Evolutionary conservation across 805 yeast species (phyloP), one percentile per base, ranked within the genome.

Genomic region (Yarrowia hollandica): DNA sequence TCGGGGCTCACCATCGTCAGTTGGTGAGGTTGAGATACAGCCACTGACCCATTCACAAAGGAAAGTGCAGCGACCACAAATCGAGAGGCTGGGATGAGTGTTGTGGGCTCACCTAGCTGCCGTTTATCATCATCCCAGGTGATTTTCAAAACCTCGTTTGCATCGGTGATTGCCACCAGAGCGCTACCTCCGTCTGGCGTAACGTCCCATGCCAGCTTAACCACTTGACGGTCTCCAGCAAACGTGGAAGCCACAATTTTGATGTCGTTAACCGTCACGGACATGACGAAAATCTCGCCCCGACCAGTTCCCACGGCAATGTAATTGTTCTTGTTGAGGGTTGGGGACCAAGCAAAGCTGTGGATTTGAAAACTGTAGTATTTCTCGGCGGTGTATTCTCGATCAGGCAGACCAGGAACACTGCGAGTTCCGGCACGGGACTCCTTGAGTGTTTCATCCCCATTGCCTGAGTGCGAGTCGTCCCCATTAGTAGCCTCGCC

Each of bases 301-400:
- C 30, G 10, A 2, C 39, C 55, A 0, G 38, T 48, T n/a, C 55
- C 55, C 28, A 48, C 55, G 7, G 55, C 55, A 5, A 48, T 22
- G 15, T 48, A 48, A 10, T 48, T 48, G n/a, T 9, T 11, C 15
- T 33, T 23, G 22, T 33, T 21, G 30, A 48, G 12, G 2, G 55
- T 48, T 9, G 55, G 55, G 11, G 55, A 48, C 58, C 58, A 52
- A 6, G 46, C 58, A 25, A 52, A 52, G 25, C 44, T 35, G 35
- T 52, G 44, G 18, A 52, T 52, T 35, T 52, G 42, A 26, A 37
- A 35, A 22, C 44, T 18, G 44, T 35, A 37, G 35, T 52, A 52
- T 5, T 48, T 28, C 16, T 33, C 55, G 12, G 31, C 22, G 5
- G 55, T 48, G 30, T 48, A 48, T 22, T 48, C 55, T 16, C 8